Evolutionary conservation across 768 basidiomycete species (phyloP).

Genomic region (Russula sp.): DNA sequence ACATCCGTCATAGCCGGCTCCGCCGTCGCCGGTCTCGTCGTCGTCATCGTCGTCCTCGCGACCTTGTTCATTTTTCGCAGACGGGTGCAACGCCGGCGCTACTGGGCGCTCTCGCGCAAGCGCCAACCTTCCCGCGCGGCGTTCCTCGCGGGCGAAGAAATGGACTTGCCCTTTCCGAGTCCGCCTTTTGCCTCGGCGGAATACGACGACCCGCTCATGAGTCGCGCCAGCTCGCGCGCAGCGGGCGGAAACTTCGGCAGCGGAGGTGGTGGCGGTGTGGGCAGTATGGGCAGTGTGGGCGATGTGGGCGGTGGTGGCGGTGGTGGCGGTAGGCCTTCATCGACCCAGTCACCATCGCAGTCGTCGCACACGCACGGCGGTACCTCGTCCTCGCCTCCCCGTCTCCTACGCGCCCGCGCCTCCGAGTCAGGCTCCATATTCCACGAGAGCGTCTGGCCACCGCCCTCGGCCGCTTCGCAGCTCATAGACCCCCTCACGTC

Average conservation of each 20-base stretch:
- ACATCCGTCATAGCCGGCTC: constrained; percentile 12
- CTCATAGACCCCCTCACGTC: constrained; percentile 15
- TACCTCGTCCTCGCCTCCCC: constrained; percentile 6
- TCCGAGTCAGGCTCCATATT: constrained; percentile 20
- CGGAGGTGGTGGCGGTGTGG: neutral
- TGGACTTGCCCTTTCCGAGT: constrained; percentile 8
- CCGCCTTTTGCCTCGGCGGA: neutral
- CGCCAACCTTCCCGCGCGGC: constrained; percentile 7
- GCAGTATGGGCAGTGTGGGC: too few species aligned
- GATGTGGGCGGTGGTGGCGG: too few species aligned
- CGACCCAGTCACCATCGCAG: neutral
- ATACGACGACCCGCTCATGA: constrained; percentile 2
- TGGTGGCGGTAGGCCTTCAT: neutral
- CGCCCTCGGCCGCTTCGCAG: constrained; percentile 2
- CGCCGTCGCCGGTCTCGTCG: constrained; percentile 5
- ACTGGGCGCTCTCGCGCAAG: constrained; percentile 16
- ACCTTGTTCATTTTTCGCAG: constrained; percentile 11
- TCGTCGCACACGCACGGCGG: neutral
- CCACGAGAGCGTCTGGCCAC: constrained; percentile 21
- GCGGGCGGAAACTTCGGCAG: neutral
- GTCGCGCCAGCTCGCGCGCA: neutral
- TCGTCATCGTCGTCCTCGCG: constrained; percentile 10
- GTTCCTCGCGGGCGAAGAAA: constrained; percentile 15
- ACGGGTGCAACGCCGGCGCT: constrained; percentile 3
- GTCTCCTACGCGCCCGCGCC: constrained; percentile 11